Base-by-base conservation (phyloP, 2,329 filamentous ascomycete species). In the Thielaviopsis cerberus region DNA sequence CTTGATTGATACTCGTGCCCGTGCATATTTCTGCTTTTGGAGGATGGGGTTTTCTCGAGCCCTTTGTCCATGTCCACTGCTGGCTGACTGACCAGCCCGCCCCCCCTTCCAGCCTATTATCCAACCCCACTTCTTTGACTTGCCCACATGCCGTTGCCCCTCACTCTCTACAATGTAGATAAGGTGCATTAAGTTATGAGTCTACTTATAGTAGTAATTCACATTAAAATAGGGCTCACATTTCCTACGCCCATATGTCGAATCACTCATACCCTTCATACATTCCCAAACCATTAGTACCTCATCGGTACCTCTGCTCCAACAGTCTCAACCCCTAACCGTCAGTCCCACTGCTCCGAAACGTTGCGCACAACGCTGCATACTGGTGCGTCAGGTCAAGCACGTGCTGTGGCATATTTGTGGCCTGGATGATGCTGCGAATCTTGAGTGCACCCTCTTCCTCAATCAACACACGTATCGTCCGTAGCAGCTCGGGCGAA, bases 391-490 rank as follows among this genome's bases (percentile, higher is more conserved):
- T 97, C 61, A 98, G 74, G 68, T 97, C 91, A 57, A 97, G 77
- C 45, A 98, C 90, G 61, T 86, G 83, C 71, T 97, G 92, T 11
- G 91, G 90, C 62, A 98, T 73, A 69, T 86, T 95, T 2, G 91
- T 97, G 1, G 91, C 89, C 71, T 98, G 92, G 57, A 98, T 89
- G 67, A 98, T 95, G 69, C 89, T 96, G 67, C 92, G 81, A 57
- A 98, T 86, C 73, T 98, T 98, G 69, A 98, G 88, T 1, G 91
- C 91, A 60, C 92, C 92, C 71, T 98, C 92, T 64, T 96, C 90
- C 71, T 97, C 92, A 67, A 98, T 98, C 63, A 98, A 76, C 63
- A 87, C 89, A 62, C 92, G 84, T 66, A 97, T 87, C 2, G 87
- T 85, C 70, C 83, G 88, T 57, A 98, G 79, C 51, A 98, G 78